A percentile compares a stretch with the other conserved stretches of the same genome.
These are phyloP conservation scores for Suillus subluteus DNA, from an alignment of 768 basidiomycete genomes.

Conservation along the genomic window DNA sequence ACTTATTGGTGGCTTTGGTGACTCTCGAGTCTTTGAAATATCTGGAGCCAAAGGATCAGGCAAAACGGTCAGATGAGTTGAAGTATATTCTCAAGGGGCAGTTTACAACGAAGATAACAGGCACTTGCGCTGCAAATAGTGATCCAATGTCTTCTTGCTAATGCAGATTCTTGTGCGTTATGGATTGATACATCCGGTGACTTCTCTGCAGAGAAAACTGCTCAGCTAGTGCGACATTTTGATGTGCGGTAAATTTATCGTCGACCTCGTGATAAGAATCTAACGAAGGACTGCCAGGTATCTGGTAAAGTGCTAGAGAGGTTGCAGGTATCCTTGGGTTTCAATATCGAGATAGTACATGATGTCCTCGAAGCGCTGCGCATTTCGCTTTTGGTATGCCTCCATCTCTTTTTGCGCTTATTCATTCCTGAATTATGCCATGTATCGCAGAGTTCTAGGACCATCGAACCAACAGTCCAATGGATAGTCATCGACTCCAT, in stretches of 20 bases:
- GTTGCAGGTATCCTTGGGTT: slow-evolving; percentile 59
- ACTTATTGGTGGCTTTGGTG: slow-evolving; percentile 53
- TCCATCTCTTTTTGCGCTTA: slow-evolving; percentile 9
- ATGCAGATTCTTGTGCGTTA: slow-evolving; percentile 43
- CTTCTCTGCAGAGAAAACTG: slow-evolving; percentile 57
- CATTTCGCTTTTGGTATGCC: slow-evolving; percentile 33
- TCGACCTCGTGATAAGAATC: background rate
- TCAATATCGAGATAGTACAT: slow-evolving; percentile 59
- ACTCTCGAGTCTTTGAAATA: slow-evolving; percentile 62
- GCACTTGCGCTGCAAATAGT: slow-evolving; percentile 61
- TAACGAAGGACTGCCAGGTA: slow-evolving; percentile 24
- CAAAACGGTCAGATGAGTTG: slow-evolving; percentile 60
- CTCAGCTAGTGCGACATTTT: slow-evolving; percentile 38
- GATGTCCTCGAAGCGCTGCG: slow-evolving; percentile 51
- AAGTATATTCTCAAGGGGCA: background rate
- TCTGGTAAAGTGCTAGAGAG: slow-evolving; percentile 49
- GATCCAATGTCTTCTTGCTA: slow-evolving; percentile 50
- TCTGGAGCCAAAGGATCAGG: slow-evolving; percentile 68
- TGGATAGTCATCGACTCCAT: slow-evolving; percentile 69
- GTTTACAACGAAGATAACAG: slow-evolving; percentile 40
- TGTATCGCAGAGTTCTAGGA: slow-evolving; percentile 16
- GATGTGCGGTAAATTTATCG: slow-evolving; percentile 27
- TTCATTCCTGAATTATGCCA: slow-evolving; percentile 11
- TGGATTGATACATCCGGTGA: slow-evolving; percentile 80
- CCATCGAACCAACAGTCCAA: slow-evolving; percentile 29